Percentiles rank a stretch among this genome's conserved stretches.
These are phyloP conservation scores for Alternaria gaisen DNA, from an alignment of 2,329 filamentous ascomycete species.

Conservation along the genomic window DNA sequence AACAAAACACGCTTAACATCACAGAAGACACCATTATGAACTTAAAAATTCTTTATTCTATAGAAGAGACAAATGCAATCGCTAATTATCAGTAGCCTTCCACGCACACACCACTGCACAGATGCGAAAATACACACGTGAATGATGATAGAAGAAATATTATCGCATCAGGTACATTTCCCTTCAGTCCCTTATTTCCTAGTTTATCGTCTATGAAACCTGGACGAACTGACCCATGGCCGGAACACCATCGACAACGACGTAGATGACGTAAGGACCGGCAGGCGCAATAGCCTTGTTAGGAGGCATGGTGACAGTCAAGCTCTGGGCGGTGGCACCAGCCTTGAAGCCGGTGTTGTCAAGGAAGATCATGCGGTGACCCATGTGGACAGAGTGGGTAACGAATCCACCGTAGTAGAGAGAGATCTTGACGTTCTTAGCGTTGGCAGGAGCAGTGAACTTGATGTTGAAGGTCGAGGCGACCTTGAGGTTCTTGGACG, in stretches of 20 bases:
- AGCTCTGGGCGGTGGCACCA: conserved; percentile 53
- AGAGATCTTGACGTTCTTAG: conserved; percentile 58
- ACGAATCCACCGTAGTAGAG: conserved; percentile 69
- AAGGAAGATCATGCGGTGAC: conserved; percentile 65
- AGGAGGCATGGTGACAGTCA: conserved; percentile 64
- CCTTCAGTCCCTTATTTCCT: neutral
- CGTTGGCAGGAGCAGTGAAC: conserved; percentile 57
- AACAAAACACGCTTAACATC: neutral
- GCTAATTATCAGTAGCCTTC: neutral
- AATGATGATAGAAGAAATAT: neutral
- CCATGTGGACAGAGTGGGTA: conserved; percentile 70
- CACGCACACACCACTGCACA: neutral
- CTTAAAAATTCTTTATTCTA: neutral
- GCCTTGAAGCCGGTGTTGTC: conserved; percentile 60
- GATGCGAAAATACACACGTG: neutral
- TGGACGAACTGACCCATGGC: conserved; percentile 62
- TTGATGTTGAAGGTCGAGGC: conserved; percentile 57
- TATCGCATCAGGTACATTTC: neutral
- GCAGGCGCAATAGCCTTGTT: conserved; percentile 65
- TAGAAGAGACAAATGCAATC: neutral
- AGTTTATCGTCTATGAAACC: conserved; percentile 43
- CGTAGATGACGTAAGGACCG: conserved; percentile 68
- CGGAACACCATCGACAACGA: conserved; percentile 65
- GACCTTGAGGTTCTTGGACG: conserved; percentile 55
- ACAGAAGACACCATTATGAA: neutral